Conservation (phyloP, 1,284 basidiomycete species). For the Cryptococcus sp. region DNA sequence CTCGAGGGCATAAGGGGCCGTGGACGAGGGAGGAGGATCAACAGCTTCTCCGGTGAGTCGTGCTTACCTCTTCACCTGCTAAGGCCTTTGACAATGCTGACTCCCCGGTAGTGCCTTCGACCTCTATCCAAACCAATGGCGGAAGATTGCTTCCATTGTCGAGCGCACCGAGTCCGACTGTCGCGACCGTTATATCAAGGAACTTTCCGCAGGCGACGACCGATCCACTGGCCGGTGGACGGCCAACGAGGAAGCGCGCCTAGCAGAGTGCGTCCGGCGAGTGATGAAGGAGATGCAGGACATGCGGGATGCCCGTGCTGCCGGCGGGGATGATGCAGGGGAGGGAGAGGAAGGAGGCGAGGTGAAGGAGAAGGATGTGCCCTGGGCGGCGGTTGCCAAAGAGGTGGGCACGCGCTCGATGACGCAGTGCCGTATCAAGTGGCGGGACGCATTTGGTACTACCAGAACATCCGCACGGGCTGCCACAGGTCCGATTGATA, state of each 20-base stretch:
- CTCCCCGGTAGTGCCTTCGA: slow-evolving; percentile 28
- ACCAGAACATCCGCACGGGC: neutral
- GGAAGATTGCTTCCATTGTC: slow-evolving; percentile 33
- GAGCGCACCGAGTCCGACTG: slow-evolving; percentile 39
- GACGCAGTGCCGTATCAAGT: slow-evolving; percentile 18
- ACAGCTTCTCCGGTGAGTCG: slow-evolving; percentile 29
- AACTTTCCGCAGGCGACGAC: slow-evolving; percentile 19
- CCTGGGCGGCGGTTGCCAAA: slow-evolving; percentile 14
- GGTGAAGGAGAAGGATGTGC: slow-evolving; percentile 7
- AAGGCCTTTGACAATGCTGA: neutral
- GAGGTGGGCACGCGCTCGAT: slow-evolving; percentile 16
- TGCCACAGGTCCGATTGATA: neutral
- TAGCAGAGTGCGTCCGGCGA: slow-evolving; percentile 3
- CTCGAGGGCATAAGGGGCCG: slow-evolving; percentile 35
- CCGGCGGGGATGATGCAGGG: neutral
- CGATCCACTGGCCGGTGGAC: slow-evolving; percentile 20
- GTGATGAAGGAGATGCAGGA: slow-evolving; percentile 4
- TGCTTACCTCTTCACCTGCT: neutral
- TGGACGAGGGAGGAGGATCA: slow-evolving; percentile 41
- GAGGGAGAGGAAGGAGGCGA: neutral
- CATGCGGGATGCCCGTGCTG: neutral
- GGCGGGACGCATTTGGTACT: slow-evolving; percentile 7
- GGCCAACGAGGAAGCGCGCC: slow-evolving; percentile 7
- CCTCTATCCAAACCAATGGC: slow-evolving; percentile 33
- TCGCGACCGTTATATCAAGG: slow-evolving; percentile 35